These are phyloP conservation scores for Xylariaceae sp. DNA, from an alignment of 2,329 filamentous ascomycete species.

Conservation along the genomic window DNA sequence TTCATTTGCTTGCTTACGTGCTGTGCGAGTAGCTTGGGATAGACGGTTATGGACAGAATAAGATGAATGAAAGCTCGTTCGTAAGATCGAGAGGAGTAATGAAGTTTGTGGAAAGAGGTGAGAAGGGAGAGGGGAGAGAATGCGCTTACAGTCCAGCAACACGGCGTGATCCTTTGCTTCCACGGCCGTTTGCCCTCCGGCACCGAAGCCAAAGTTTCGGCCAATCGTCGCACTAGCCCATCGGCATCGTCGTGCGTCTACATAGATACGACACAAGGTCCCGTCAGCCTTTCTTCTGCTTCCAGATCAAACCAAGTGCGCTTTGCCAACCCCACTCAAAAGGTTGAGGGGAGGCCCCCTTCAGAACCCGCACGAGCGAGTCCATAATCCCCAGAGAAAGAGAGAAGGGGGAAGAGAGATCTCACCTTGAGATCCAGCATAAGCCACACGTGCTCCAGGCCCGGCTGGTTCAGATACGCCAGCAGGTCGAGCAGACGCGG, in stretches of 20 bases:
- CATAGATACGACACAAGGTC: background rate
- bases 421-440: constrained; percentile 84
- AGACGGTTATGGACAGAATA: too few relatives aligned
- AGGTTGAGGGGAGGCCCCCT: too few relatives aligned
- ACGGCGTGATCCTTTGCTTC: constrained; percentile 74
- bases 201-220: constrained; percentile 61
- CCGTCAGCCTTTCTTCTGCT: background rate
- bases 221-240: constrained; percentile 71
- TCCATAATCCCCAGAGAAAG: background rate
- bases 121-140: background rate
- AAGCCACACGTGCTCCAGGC: constrained; percentile 72
- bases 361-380: too few relatives aligned
- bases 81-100: too few relatives aligned
- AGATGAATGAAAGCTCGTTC: too few relatives aligned
- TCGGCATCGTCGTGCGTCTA: constrained; percentile 71
- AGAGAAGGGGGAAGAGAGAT: background rate
- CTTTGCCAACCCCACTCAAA: too few relatives aligned
- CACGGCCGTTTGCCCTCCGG: constrained; percentile 60
- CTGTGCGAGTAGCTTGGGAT: too few relatives aligned
- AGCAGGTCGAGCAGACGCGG: constrained; percentile 75
- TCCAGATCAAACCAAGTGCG: background rate
- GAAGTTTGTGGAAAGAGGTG: too few relatives aligned
- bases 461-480: constrained; percentile 67
- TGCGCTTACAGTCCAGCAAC: constrained; percentile 74
- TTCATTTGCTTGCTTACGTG: background rate